Base-by-base conservation (phyloP, 495 filamentous ascomycete species). In the Glutinoglossum americanum region DNA sequence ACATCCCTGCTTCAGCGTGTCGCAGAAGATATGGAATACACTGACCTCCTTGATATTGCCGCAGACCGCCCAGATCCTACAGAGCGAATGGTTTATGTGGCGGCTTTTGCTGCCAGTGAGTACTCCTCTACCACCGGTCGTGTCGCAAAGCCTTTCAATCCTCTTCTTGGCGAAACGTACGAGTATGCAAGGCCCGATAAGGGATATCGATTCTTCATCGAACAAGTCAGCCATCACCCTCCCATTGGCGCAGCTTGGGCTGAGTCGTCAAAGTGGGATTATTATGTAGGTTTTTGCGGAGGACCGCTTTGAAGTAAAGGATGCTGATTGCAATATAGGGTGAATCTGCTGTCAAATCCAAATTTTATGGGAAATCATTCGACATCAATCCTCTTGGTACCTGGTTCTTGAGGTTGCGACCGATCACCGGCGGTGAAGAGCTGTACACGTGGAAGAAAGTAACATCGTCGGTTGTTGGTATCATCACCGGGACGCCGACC, bases 361-460 rank as follows among this genome's bases (percentile, higher is more conserved):
- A 93, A 69, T 98, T 98, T 68, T 94, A 95, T 64, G 92, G 92
- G 61, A 93, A 89, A 67, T 90, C 87, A 7, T 96, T 98, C 65
- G 92, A 98, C 64, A 87, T 98, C 69, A 93, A 95, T 66, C 87
- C 86, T 17, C 76, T 98, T 6, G 92, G 92, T 28, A 98, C 92
- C 7, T 98, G 92, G 92, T 98, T 98, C 70, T 73, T 97, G 60
- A 84, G 79, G 63, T 74, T 98, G 33, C 84, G 90, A 0, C 86
- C 89, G 7, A 74, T 77, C 5, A 76, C 80, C 17, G 87, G 86
- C 3, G 81, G 80, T 5, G 87, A 93, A 64, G 92, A 98, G 62
- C 73, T 96, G 5, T 97, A 93, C 69, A 96, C 89, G 1, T 98
- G 92, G 92, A 97, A 96, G 72, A 98, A 98, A 68, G 89, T 95